Base-by-base conservation (phyloP, 257 asterid genomes). In the Primulina eburnea region DNA sequence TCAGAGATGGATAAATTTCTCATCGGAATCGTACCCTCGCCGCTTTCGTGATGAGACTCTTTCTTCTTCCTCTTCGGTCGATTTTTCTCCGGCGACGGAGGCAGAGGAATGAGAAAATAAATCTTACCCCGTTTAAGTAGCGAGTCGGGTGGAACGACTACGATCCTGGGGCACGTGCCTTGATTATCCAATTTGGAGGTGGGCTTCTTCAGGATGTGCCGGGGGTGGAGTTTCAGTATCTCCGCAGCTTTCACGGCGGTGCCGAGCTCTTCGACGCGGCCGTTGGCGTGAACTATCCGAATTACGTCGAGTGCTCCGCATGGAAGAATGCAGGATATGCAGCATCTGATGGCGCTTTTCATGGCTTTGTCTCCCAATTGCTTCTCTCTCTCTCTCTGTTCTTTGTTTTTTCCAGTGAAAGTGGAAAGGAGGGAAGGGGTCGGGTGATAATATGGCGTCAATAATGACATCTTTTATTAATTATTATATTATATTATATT, bases 241-340 rank as follows among this genome's bases (percentile, higher is more conserved):
- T 93, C 95, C 5, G 78, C 83, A 0, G 99, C 97, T 73, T 67
- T 87, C 0, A 93, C 80, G 24, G 85, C 70, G 67, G 91, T 92
- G 35, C 85, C 81, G 69, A 93, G 69, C 62, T 90, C 99, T 60
- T 93, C 97, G 4, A 90, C 97, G 43, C 82, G 82, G 55, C 99
- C 99, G 61, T 87, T 87, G 0, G 91, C 67, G 67, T 93, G 99
- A 11, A 93, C 96, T 29, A 93, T 90, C 43, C 99, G 84, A 77
- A 93, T 82, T 68, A 93, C 99, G 78, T 93, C 99, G 10, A 93
- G 89, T 3, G 95, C 87, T 2, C 99, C 99, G 75, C 99, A 93
- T n/a, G 99, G 99, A 16, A 93, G 87, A 76, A 93, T 93, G 92
- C 99, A 93, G 26, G 99, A 90, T 84, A 93, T 93, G 96, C 97